Percentiles rank a stretch among this genome's conserved stretches.
Evolutionary conservation across 495 filamentous ascomycete genomes (phyloP).

Genomic region (Podospora bellae-mahoneyi): DNA sequence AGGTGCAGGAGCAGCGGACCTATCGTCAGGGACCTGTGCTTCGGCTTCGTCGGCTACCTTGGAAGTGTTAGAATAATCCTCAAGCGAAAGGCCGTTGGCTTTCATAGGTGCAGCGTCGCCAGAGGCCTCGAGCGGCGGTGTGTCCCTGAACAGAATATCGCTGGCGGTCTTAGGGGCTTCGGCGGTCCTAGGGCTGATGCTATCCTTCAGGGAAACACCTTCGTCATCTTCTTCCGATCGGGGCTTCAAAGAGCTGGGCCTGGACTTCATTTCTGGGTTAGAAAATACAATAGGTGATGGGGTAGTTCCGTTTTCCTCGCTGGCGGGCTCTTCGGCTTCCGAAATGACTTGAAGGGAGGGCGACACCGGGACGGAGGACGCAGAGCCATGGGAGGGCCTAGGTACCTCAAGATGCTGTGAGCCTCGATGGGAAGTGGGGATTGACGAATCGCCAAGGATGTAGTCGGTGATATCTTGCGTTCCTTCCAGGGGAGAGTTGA

Average conservation of each 20-base stretch:
- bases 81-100: not conserved
- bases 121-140: not conserved
- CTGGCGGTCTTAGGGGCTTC: not conserved
- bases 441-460: conserved; percentile 12
- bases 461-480: conserved; percentile 30
- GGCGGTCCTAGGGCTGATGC: conserved; percentile 12
- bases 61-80: not conserved
- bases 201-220: conserved; percentile 28
- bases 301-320: conserved; percentile 13
- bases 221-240: conserved; percentile 32
- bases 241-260: conserved; percentile 8
- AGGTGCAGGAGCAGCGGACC: not conserved
- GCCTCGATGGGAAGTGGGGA: conserved; percentile 15
- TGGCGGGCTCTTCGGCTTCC: conserved; percentile 25
- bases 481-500: conserved; percentile 24
- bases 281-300: conserved; percentile 18
- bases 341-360: conserved; percentile 33
- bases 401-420: conserved; percentile 20
- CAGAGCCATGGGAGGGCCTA: conserved; percentile 22
- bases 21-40: not conserved
- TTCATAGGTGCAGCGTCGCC: not conserved
- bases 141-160: not conserved
- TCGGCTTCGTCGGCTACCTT: not conserved
- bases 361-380: conserved; percentile 23
- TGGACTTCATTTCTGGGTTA: conserved; percentile 20